Conservation (phyloP, 148 eudicot genomes). For the Vaccinium myrtillus region DNA sequence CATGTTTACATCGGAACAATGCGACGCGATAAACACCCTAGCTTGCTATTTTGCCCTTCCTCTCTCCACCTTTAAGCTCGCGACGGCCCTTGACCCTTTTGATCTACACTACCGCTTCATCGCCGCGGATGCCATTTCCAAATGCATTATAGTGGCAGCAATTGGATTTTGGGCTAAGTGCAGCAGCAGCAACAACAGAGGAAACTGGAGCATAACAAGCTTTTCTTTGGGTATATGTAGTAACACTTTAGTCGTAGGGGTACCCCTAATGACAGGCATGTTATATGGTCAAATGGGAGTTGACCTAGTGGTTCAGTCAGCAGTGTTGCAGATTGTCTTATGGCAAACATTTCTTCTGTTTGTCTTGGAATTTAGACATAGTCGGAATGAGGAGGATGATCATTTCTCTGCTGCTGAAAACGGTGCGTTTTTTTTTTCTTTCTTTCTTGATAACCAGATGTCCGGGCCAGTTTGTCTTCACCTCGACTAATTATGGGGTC, state of each 20-base stretch:
- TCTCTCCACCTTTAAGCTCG: conserved; percentile 65
- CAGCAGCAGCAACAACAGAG: conserved; percentile 38
- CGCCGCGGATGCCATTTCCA: conserved; percentile 66
- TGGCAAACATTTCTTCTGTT: conserved; percentile 62
- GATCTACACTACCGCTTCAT: conserved; percentile 57
- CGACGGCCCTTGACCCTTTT: conserved; percentile 66
- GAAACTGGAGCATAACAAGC: conserved; percentile 75
- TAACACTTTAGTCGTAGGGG: conserved; percentile 71
- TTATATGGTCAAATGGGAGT: conserved; percentile 48
- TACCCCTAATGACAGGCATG: conserved; percentile 67
- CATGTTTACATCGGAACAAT: conserved; percentile 55
- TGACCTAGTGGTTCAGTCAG: conserved; percentile 64
- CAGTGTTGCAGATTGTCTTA: conserved; percentile 59
- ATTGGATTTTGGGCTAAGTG: conserved; percentile 57
- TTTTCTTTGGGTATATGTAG: conserved; percentile 60
- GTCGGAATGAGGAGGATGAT: conserved; percentile 26
- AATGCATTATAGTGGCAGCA: conserved; percentile 48
- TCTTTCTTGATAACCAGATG: too few species aligned
- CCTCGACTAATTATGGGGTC: too few species aligned
- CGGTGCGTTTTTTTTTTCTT: not conserved
- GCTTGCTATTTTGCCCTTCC: conserved; percentile 73
- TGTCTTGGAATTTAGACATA: conserved; percentile 56
- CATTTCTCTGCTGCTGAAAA: not conserved
- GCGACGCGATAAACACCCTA: conserved; percentile 62
- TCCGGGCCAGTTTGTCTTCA: too few species aligned